A percentile compares a stretch with the other conserved stretches of the same genome.
Evolutionary conservation across 768 basidiomycete genomes (phyloP).

Genomic region (Phylloporus arenicola): DNA sequence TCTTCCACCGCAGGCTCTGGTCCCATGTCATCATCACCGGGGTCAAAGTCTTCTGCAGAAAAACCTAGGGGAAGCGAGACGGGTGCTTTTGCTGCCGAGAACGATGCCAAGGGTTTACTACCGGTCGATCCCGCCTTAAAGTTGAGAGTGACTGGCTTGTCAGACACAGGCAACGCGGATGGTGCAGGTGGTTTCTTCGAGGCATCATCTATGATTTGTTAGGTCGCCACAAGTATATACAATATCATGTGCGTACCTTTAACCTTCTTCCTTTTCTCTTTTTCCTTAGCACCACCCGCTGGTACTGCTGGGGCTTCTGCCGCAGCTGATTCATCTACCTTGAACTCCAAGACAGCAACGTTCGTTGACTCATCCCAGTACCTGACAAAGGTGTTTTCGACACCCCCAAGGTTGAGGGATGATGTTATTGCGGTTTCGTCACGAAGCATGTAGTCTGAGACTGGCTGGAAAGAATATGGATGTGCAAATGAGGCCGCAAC

Average conservation of each 20-base stretch:
- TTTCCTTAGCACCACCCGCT: constrained; percentile 54
- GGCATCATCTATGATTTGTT: constrained; percentile 29
- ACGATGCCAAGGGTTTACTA: constrained; percentile 17
- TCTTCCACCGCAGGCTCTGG: constrained; percentile 44
- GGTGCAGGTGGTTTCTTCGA: constrained; percentile 44
- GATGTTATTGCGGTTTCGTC: constrained; percentile 75
- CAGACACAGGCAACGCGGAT: constrained; percentile 65
- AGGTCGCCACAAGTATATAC: constrained; percentile 3
- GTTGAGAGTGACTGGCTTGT: constrained; percentile 76
- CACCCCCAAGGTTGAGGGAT: constrained; percentile 63
- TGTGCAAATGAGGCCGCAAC: constrained; percentile 93
- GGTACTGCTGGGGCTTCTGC: constrained; percentile 21
- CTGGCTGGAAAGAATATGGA: constrained; percentile 81
- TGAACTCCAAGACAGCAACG: constrained; percentile 69
- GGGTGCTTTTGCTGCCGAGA: constrained; percentile 27
- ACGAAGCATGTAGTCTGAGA: constrained; percentile 65
- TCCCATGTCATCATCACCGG: constrained; percentile 37
- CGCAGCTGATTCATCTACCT: constrained; percentile 55
- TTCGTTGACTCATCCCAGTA: constrained; percentile 93
- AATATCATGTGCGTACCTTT: constrained; percentile 39
- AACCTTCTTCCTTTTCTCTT: constrained; percentile 48
- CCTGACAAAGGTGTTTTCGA: constrained; percentile 67
- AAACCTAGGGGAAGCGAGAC: constrained; percentile 55
- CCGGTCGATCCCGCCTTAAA: constrained; percentile 45
- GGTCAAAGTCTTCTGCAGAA: constrained; percentile 55